phyloP scores from a whole-genome alignment of 768 basidiomycete genomes.

The Mycena rosella region DNA sequence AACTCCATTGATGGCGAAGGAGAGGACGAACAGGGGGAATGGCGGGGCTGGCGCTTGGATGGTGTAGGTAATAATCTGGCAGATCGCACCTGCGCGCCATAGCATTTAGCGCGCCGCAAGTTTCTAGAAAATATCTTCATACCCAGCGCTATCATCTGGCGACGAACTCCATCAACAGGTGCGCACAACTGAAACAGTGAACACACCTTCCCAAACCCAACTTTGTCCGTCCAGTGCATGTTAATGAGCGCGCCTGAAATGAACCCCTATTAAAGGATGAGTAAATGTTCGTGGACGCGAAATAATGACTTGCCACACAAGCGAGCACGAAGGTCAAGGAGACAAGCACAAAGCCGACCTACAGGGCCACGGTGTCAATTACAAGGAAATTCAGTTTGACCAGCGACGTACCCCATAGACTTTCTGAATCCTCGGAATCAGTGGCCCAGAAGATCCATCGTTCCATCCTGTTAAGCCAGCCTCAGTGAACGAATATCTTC shows the following conservation, averaged over 20 bases:
- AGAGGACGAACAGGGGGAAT: slow-evolving; percentile 63
- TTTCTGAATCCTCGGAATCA: slow-evolving; percentile 35
- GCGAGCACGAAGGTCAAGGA: slow-evolving; percentile 61
- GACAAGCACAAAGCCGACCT: slow-evolving; percentile 63
- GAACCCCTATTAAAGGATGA: slow-evolving; percentile 54
- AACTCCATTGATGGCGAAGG: slow-evolving; percentile 61
- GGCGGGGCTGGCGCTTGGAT: slow-evolving; percentile 63
- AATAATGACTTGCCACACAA: slow-evolving; percentile 43
- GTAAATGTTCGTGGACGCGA: background rate
- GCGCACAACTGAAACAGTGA: background rate
- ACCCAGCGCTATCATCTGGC: slow-evolving; percentile 38
- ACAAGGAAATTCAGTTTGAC: background rate
- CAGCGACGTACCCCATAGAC: slow-evolving; percentile 27
- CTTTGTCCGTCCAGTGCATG: slow-evolving; percentile 57
- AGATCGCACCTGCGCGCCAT: slow-evolving; percentile 51
- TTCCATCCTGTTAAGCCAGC: background rate
- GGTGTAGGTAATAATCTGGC: slow-evolving; percentile 58
- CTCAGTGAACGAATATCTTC: background rate
- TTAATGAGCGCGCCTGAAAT: slow-evolving; percentile 61
- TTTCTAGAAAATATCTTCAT: background rate
- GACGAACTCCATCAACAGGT: background rate
- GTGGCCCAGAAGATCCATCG: background rate
- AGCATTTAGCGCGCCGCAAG: background rate
- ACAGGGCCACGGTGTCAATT: background rate
- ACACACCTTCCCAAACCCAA: slow-evolving; percentile 63